These are phyloP conservation scores for Leccinum pachyderme DNA, from an alignment of 1,284 basidiomycete species.

Conservation along the genomic window DNA sequence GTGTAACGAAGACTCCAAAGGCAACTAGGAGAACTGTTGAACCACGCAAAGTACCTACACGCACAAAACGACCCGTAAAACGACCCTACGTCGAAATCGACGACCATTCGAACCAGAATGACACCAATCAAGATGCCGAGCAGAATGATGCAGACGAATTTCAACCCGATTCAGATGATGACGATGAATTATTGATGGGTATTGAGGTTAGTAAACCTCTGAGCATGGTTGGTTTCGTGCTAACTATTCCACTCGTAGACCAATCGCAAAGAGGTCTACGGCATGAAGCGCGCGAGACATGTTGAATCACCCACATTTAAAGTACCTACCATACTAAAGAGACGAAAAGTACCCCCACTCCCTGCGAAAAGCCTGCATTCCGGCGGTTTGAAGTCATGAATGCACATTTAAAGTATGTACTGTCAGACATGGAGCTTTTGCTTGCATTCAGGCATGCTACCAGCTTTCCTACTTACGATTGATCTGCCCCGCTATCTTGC, in stretches of 20 bases:
- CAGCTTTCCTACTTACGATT: constrained; percentile 18
- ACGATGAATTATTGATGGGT: constrained; percentile 58
- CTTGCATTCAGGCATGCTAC: constrained; percentile 2
- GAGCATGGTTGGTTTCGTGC: background rate
- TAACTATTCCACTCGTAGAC: constrained; percentile 28
- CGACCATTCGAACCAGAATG: constrained; percentile 21
- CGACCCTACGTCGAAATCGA: constrained; percentile 35
- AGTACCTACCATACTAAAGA: constrained; percentile 13
- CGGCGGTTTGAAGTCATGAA: constrained; percentile 10
- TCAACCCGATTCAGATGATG: constrained; percentile 40
- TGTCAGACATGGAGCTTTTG: background rate
- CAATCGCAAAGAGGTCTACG: constrained; percentile 37
- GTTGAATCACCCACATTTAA: background rate
- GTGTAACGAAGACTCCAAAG: constrained; percentile 12
- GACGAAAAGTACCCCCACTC: constrained; percentile 16
- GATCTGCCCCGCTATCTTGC: constrained; percentile 5
- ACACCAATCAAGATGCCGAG: constrained; percentile 21
- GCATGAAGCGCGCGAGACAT: constrained; percentile 20
- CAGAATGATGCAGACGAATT: constrained; percentile 20
- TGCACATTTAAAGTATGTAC: background rate
- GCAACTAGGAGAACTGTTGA: background rate
- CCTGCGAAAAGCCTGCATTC: constrained; percentile 18
- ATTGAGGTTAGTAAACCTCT: constrained; percentile 39
- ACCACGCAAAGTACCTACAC: constrained; percentile 8
- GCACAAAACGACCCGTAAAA: constrained; percentile 22